Conservation (phyloP, 352 stramenopile species). For the Globisporangium barbulae region DNA sequence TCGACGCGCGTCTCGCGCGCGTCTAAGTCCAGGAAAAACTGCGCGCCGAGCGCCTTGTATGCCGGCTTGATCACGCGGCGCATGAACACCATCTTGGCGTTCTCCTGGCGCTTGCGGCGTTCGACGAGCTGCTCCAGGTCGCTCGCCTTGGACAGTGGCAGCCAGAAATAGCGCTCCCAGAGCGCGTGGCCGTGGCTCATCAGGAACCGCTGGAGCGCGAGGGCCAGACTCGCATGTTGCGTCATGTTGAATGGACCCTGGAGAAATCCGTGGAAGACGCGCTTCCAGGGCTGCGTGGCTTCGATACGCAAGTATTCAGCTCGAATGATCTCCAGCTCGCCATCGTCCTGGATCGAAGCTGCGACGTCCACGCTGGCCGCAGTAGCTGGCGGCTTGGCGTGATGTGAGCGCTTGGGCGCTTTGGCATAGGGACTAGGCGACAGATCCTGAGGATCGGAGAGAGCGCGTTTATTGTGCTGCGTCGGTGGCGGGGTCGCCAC, state of each 20-base stretch:
- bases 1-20: conserved; percentile 5
- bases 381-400: not conserved
- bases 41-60: conserved; percentile 22
- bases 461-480: not conserved
- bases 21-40: conserved; percentile 30
- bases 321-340: conserved; percentile 13
- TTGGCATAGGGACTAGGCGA: not conserved
- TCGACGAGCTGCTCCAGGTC: not conserved
- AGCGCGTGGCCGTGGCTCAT: conserved; percentile 21
- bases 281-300: conserved; percentile 25
- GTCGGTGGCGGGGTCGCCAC: not conserved
- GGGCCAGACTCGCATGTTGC: conserved; percentile 11
- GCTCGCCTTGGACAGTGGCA: conserved; percentile 13
- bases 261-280: conserved; percentile 21
- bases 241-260: conserved; percentile 20
- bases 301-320: conserved; percentile 19
- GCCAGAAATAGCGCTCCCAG: conserved; percentile 36
- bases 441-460: not conserved
- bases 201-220: conserved; percentile 23
- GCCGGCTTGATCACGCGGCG: conserved; percentile 19
- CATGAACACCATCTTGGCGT: conserved; percentile 19
- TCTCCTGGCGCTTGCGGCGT: conserved; percentile 22
- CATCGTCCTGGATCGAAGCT: not conserved
- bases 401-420: not conserved
- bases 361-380: not conserved